Evolutionary conservation across 148 eudicot genomes (phyloP).

Genomic region (Euryodendron excelsum): DNA sequence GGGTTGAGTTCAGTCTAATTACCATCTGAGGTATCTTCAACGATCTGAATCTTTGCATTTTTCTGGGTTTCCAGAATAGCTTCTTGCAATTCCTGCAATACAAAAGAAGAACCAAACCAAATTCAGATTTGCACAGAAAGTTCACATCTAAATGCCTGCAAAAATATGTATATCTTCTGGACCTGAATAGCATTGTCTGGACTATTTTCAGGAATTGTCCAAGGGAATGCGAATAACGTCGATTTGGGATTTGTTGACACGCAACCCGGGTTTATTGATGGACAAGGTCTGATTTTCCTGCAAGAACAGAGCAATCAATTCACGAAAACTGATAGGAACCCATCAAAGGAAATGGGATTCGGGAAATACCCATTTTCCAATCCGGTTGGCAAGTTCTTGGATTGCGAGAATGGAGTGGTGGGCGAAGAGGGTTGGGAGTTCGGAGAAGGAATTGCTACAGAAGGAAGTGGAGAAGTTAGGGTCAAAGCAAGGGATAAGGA

Average conservation of each 20-base stretch:
- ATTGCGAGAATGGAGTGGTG: slow-evolving; percentile 85
- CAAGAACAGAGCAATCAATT: slow-evolving; percentile 16
- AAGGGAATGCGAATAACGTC: slow-evolving; percentile 72
- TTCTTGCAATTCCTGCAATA: slow-evolving; percentile 63
- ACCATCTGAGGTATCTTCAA: slow-evolving; percentile 81
- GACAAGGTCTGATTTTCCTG: slow-evolving; percentile 89
- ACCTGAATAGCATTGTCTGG: slow-evolving; percentile 73
- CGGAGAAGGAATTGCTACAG: slow-evolving; percentile 61
- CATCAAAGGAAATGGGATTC: background rate
- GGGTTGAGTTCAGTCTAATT: slow-evolving; percentile 14
- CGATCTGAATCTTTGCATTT: slow-evolving; percentile 64
- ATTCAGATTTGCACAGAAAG: background rate
- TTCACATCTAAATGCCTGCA: background rate
- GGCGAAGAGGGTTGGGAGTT: slow-evolving; percentile 46
- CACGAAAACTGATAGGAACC: background rate
- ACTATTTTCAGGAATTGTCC: slow-evolving; percentile 59
- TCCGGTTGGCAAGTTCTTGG: slow-evolving; percentile 79
- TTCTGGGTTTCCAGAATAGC: slow-evolving; percentile 85
- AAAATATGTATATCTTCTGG: background rate
- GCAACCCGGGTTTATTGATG: slow-evolving; percentile 85
- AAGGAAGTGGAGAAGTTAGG: slow-evolving; percentile 59
- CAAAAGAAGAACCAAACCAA: background rate
- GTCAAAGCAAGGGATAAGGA: slow-evolving; percentile 57
- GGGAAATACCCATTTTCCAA: slow-evolving; percentile 76
- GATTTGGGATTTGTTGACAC: slow-evolving; percentile 81